These are phyloP conservation scores for Tricladium varicosporioides DNA, from an alignment of 2,329 filamentous ascomycete genomes.

Conservation along the genomic window DNA sequence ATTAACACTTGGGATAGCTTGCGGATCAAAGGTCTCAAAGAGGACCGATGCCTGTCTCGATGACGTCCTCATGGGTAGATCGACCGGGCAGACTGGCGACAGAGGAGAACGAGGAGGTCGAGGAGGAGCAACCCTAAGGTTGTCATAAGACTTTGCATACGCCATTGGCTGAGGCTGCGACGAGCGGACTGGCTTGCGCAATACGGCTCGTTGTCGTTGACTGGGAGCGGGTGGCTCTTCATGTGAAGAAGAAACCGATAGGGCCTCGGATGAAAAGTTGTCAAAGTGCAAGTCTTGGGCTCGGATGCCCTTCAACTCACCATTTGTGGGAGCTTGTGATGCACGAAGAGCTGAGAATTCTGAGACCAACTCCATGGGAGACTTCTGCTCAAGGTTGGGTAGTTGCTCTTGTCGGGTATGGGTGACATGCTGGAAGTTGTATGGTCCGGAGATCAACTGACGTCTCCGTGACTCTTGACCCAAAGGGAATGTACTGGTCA, in stretches of 20 bases:
- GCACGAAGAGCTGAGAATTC: slow-evolving; percentile 44
- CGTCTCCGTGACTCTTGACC: slow-evolving; percentile 10
- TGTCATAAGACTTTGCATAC: slow-evolving; percentile 43
- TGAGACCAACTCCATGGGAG: slow-evolving; percentile 42
- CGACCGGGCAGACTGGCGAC: slow-evolving; percentile 39
- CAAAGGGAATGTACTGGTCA: neutral
- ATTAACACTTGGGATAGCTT: slow-evolving; percentile 37
- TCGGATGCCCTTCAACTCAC: slow-evolving; percentile 38
- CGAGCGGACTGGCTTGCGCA: slow-evolving; percentile 23
- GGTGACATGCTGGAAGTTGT: slow-evolving; percentile 65
- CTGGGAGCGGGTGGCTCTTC: slow-evolving; percentile 12
- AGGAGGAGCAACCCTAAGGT: slow-evolving; percentile 40
- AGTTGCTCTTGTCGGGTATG: slow-evolving; percentile 53
- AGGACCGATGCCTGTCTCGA: slow-evolving; percentile 48
- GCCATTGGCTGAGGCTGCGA: slow-evolving; percentile 14
- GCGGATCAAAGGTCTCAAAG: slow-evolving; percentile 43
- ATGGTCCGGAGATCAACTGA: slow-evolving; percentile 55
- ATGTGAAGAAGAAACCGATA: slow-evolving; percentile 27
- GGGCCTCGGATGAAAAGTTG: slow-evolving; percentile 47
- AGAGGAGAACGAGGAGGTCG: slow-evolving; percentile 49
- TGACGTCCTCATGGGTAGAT: slow-evolving; percentile 52
- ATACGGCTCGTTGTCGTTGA: slow-evolving; percentile 15
- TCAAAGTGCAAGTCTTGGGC: slow-evolving; percentile 45
- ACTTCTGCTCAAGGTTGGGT: slow-evolving; percentile 40
- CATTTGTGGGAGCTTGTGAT: slow-evolving; percentile 36